Conservation (phyloP, 2,329 filamentous ascomycete genomes). For the Xylaria digitata region DNA sequence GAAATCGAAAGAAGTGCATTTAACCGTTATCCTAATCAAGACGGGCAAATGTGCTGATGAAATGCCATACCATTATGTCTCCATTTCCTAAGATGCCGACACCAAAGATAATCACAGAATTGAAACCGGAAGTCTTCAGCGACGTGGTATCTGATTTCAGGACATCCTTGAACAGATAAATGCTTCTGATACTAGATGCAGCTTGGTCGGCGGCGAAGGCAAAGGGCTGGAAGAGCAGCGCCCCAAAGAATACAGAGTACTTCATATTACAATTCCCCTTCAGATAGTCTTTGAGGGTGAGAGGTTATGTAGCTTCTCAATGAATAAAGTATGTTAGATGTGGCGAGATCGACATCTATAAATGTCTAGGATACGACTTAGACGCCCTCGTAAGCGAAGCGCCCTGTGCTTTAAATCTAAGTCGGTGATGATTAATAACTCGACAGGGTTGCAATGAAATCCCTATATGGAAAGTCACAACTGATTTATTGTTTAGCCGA, state of each 20-base stretch:
- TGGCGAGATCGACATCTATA: conserved; percentile 17
- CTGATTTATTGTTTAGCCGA: conserved; percentile 29
- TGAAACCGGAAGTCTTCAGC: conserved; percentile 57
- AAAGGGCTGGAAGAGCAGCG: conserved; percentile 28
- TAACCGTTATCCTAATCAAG: background rate
- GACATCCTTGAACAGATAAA: conserved; percentile 59
- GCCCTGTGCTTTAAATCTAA: background rate
- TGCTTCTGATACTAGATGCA: conserved; percentile 45
- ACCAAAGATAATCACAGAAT: conserved; percentile 57
- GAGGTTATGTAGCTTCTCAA: background rate
- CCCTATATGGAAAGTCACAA: conserved; percentile 17
- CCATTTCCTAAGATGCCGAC: conserved; percentile 57
- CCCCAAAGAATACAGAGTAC: conserved; percentile 9
- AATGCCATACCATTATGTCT: conserved; percentile 51
- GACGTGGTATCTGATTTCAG: conserved; percentile 57
- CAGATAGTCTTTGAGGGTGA: too few species aligned
- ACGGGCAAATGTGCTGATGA: background rate
- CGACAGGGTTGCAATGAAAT: conserved; percentile 8
- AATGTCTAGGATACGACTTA: background rate
- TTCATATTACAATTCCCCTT: conserved; percentile 25
- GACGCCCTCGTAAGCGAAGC: background rate
- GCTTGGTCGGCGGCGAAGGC: conserved; percentile 34
- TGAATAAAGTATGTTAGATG: background rate
- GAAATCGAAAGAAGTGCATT: background rate
- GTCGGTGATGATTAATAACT: background rate